A percentile compares a stretch with the other conserved stretches of the same genome.
phyloP scores from a whole-genome alignment of 1,284 basidiomycete species.

The Cutaneotrichosporon mucoides region DNA sequence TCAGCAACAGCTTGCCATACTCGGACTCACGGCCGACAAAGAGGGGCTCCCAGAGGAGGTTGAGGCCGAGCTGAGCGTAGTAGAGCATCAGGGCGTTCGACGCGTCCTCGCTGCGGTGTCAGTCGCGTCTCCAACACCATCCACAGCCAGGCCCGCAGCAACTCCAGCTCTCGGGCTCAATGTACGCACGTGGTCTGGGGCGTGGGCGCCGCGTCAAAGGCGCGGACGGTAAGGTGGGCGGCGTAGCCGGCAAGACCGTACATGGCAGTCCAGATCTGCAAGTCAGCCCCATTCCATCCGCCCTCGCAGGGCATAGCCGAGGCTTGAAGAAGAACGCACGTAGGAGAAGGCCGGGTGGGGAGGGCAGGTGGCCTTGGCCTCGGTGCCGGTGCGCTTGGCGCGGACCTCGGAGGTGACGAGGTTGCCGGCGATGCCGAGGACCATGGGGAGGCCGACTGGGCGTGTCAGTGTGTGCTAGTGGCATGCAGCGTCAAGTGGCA shows the following conservation, averaged over 20 bases:
- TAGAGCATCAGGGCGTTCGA: slow-evolving; percentile 61
- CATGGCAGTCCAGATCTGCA: slow-evolving; percentile 10
- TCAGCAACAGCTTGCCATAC: background rate
- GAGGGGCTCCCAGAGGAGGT: slow-evolving; percentile 66
- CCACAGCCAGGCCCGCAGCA: too few species aligned
- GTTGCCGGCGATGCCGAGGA: slow-evolving; percentile 58
- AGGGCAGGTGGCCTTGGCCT: slow-evolving; percentile 3
- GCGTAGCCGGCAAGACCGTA: slow-evolving; percentile 65
- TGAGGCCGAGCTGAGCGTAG: slow-evolving; percentile 65
- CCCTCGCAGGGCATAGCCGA: too few species aligned
- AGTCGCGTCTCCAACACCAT: too few species aligned
- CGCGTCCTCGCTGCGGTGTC: slow-evolving; percentile 53
- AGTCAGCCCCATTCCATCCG: background rate
- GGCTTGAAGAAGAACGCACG: slow-evolving; percentile 1
- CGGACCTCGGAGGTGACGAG: slow-evolving; percentile 44
- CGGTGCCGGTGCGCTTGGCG: slow-evolving; percentile 6
- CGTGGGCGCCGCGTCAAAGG: slow-evolving; percentile 55
- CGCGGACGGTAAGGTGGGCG: slow-evolving; percentile 61
- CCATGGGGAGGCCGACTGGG: slow-evolving; percentile 59
- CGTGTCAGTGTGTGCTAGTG: background rate
- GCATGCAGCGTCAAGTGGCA: background rate
- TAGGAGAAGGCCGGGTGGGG: slow-evolving; percentile 11
- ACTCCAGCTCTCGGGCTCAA: too few species aligned
- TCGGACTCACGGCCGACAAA: slow-evolving; percentile 61
- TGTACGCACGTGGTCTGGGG: slow-evolving; percentile 47